These are phyloP conservation scores for Ambrosia artemisiifolia DNA, from an alignment of 129 eudicot species.

Conservation along the genomic window DNA sequence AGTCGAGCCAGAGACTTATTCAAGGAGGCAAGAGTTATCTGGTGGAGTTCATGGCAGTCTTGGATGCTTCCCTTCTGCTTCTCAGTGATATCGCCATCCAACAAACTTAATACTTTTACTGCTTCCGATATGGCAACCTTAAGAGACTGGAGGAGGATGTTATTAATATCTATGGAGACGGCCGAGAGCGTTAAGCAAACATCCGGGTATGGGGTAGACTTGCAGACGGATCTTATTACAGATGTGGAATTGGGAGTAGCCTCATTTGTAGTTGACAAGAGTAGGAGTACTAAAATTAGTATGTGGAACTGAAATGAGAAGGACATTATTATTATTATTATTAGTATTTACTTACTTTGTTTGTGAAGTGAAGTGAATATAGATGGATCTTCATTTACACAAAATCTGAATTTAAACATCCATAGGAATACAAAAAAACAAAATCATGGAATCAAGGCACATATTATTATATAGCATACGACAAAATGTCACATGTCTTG, in stretches of 20 bases:
- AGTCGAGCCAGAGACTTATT: constrained; percentile 42
- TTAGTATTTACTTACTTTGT: too few relatives aligned
- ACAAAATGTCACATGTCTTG: constrained; percentile 32
- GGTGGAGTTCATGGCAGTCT: constrained; percentile 82
- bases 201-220: constrained; percentile 76
- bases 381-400: not conserved
- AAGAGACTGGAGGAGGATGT: constrained; percentile 56
- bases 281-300: not conserved
- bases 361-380: not conserved
- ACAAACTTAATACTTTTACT: constrained; percentile 41
- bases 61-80: constrained; percentile 68
- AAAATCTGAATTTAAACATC: constrained; percentile 19
- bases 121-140: constrained; percentile 59
- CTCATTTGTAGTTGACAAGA: not conserved
- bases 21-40: constrained; percentile 50
- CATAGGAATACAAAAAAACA: not conserved
- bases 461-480: not conserved
- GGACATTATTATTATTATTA: constrained; percentile 1
- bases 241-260: constrained; percentile 9
- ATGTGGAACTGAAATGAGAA: constrained; percentile 10
- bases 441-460: constrained; percentile 7
- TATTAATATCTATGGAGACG: constrained; percentile 45
- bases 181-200: constrained; percentile 59
- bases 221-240: constrained; percentile 42
- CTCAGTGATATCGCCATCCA: constrained; percentile 46